phyloP scores from a whole-genome alignment of 768 basidiomycete genomes.

The Phallus indusiatus region DNA sequence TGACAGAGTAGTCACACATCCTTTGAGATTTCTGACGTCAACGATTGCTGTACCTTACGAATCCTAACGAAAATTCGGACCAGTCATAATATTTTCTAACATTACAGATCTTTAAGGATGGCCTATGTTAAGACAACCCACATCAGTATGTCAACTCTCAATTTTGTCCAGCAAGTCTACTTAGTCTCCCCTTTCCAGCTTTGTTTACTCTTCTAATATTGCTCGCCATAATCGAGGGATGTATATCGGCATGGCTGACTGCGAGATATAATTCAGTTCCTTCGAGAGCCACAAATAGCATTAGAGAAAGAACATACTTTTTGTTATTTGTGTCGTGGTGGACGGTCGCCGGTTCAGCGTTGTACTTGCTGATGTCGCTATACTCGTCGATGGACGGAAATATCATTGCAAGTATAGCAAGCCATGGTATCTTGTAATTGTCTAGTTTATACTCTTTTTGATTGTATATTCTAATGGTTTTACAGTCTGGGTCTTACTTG shows the following conservation, averaged over 20 bases:
- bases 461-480: not conserved
- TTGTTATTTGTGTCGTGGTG: slow-evolving; percentile 63
- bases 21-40: not conserved
- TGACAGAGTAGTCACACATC: not conserved
- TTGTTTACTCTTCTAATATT: slow-evolving; percentile 47
- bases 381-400: slow-evolving; percentile 35
- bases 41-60: not conserved
- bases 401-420: slow-evolving; percentile 48
- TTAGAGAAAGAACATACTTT: slow-evolving; percentile 58
- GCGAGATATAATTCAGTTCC: slow-evolving; percentile 48
- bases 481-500: slow-evolving; percentile 59
- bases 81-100: not conserved
- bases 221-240: slow-evolving; percentile 58
- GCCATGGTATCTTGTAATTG: slow-evolving; percentile 57
- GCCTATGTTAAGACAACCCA: not conserved
- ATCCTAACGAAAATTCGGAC: not conserved
- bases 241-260: slow-evolving; percentile 64
- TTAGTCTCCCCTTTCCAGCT: slow-evolving; percentile 24
- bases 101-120: not conserved
- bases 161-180: not conserved
- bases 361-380: slow-evolving; percentile 49
- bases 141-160: not conserved
- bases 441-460: not conserved
- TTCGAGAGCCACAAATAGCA: slow-evolving; percentile 37
- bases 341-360: slow-evolving; percentile 48